These are phyloP conservation scores for Hygrocybe coccinea DNA, from an alignment of 768 basidiomycete genomes.

Conservation along the genomic window DNA sequence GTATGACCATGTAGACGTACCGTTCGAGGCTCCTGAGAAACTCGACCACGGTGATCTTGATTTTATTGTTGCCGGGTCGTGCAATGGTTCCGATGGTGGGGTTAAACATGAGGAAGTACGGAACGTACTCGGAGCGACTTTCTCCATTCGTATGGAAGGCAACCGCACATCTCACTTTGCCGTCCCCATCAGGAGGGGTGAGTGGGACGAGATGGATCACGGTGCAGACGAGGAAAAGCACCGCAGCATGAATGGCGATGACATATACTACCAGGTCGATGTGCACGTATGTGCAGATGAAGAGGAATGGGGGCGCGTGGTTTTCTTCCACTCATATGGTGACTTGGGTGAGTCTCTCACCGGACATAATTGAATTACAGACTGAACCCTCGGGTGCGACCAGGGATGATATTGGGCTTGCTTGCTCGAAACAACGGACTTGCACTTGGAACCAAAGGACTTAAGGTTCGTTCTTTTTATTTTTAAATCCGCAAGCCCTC, in stretches of 20 bases:
- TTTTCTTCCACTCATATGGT: slow-evolving; percentile 61
- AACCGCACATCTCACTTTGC: slow-evolving; percentile 64
- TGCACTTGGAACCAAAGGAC: slow-evolving; percentile 46
- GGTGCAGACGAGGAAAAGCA: slow-evolving; percentile 25
- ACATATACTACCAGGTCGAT: slow-evolving; percentile 46
- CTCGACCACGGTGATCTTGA: slow-evolving; percentile 65
- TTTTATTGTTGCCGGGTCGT: slow-evolving; percentile 53
- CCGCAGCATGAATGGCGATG: background rate
- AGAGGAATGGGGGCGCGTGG: slow-evolving; percentile 46
- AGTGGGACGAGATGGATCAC: slow-evolving; percentile 34
- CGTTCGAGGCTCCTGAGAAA: slow-evolving; percentile 63
- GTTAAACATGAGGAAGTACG: slow-evolving; percentile 36
- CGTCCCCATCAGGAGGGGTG: slow-evolving; percentile 37
- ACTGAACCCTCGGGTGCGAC: background rate
- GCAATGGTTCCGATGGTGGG: slow-evolving; percentile 17
- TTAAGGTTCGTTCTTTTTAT: slow-evolving; percentile 43
- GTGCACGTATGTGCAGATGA: slow-evolving; percentile 52
- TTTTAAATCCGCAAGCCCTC: background rate
- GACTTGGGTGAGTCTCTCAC: slow-evolving; percentile 36
- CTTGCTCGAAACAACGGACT: slow-evolving; percentile 51
- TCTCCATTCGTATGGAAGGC: slow-evolving; percentile 44
- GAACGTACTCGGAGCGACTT: slow-evolving; percentile 42
- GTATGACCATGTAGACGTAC: slow-evolving; percentile 50
- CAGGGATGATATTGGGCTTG: slow-evolving; percentile 60
- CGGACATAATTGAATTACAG: background rate